Base-by-base conservation (phyloP, 2,329 filamentous ascomycete genomes). In the Alternaria arbusti region DNA sequence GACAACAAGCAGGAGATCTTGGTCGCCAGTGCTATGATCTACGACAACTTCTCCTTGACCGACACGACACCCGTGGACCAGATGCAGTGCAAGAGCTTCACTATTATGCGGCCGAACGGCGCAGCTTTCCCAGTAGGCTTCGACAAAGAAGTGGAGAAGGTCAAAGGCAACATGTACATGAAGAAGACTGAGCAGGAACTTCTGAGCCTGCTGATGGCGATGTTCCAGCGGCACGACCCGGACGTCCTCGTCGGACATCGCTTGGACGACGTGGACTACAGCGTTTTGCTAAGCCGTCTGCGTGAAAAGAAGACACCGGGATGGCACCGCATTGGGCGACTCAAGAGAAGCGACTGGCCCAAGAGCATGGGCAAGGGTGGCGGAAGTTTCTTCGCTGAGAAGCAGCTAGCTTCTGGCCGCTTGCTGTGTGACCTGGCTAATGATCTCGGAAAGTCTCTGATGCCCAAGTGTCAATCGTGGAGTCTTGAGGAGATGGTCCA, bases 381-480 rank as follows among this genome's bases (percentile, higher is more conserved):
- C 26, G 92, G 93, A 30, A 96, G 92, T 74, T 96, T 97, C 77
- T 98, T 97, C 78, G 92, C 92, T 2, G 96, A 99, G 79, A 90
- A 95, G 63, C 93, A 97, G 76, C 82, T 99, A 60, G 91, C 97
- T 69, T 88, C 94, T 65, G 96, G 96, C 44, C 90, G 96, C 71
- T 84, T 99, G 64, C 87, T 98, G 60, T 98, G 96, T 78, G 96
- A 99, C 82, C 85, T 98, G 63, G 94, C 91, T 61, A 99, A 99
- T 78, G 96, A 99, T 72, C 92, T 96, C 75, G 96, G 96, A 79
- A 98, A 97, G 84, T 97, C 95, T 11, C 88, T 94, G 69, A 98
- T 98, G 95, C 90, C 88, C 73, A 97, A 97, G 82, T 99, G 96
- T 79, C 95, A 97, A 80, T 97, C 94, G 4, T 99, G 96, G 96